phyloP scores from a whole-genome alignment of 78 protist genomes.

The Capsaspora owczarzaki region DNA sequence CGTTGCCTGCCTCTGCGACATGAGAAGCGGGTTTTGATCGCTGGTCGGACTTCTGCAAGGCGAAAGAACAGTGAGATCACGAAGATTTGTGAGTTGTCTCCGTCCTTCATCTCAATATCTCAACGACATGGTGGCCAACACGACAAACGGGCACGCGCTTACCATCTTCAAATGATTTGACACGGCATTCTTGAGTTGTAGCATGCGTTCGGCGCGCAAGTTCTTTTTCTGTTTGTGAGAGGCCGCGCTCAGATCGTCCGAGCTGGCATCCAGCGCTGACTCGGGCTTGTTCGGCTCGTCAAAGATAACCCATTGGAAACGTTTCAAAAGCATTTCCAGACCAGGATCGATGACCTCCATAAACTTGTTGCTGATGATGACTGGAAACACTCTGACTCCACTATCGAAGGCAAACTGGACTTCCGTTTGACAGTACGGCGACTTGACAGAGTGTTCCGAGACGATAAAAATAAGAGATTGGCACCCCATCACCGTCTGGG shows the following conservation, averaged over 20 bases:
- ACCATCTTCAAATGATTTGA: too few relatives aligned
- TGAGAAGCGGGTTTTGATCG: too few relatives aligned
- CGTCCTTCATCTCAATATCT: too few relatives aligned
- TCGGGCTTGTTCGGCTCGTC: too few relatives aligned
- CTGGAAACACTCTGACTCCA: not conserved
- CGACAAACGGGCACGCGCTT: too few relatives aligned
- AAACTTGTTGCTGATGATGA: not conserved
- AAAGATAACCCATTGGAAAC: not conserved
- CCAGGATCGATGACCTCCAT: not conserved
- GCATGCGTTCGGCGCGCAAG: not conserved
- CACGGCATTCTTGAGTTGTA: not conserved
- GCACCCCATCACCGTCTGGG: not conserved
- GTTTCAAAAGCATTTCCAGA: not conserved
- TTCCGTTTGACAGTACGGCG: not conserved
- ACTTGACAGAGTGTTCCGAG: not conserved
- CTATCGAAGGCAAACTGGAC: not conserved
- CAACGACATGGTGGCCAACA: too few relatives aligned
- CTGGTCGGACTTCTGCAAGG: too few relatives aligned
- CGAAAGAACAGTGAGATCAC: too few relatives aligned
- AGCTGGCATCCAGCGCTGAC: too few relatives aligned
- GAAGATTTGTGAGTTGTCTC: too few relatives aligned
- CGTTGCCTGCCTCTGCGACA: too few relatives aligned
- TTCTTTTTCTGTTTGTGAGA: not conserved
- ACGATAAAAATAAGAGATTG: not conserved
- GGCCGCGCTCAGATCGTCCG: too few relatives aligned